phyloP scores from a whole-genome alignment of 202 grass and related monocot genomes.

The Miscanthus sacchariflorus region DNA sequence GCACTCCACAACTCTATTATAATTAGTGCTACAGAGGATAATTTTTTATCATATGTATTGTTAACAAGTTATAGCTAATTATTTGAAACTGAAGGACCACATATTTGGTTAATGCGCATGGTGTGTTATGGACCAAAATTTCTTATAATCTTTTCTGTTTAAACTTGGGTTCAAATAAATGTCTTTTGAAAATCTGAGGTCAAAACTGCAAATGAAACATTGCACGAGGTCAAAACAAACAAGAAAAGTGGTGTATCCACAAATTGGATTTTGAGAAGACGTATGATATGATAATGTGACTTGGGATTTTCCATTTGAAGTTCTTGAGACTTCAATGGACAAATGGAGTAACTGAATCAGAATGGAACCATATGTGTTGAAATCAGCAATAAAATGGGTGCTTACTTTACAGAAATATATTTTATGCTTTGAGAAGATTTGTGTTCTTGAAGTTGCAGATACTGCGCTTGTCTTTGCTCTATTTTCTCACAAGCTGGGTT shows the following conservation, averaged over 20 bases:
- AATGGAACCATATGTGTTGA: background rate
- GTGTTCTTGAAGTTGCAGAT: background rate
- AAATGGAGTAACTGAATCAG: background rate
- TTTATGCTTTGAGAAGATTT: background rate
- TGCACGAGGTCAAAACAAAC: background rate
- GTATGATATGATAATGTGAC: background rate
- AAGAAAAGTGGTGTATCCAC: background rate
- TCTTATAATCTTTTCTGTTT: background rate
- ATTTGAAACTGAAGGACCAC: too few relatives aligned
- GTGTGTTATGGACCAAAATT: background rate
- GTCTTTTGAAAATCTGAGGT: background rate
- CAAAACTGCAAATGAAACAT: background rate
- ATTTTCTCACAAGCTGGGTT: background rate
- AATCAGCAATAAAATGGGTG: too few relatives aligned
- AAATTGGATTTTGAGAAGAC: background rate
- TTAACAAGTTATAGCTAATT: too few relatives aligned
- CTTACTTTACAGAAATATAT: too few relatives aligned
- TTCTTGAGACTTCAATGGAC: background rate
- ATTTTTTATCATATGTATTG: too few relatives aligned
- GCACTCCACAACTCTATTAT: too few relatives aligned
- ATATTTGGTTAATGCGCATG: too few relatives aligned
- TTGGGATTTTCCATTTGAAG: background rate
- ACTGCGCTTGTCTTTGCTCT: background rate
- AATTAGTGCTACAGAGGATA: too few relatives aligned
- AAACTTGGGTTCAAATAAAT: background rate